Conservation (phyloP, 768 basidiomycete species). For the Collybiopsis confluens region DNA sequence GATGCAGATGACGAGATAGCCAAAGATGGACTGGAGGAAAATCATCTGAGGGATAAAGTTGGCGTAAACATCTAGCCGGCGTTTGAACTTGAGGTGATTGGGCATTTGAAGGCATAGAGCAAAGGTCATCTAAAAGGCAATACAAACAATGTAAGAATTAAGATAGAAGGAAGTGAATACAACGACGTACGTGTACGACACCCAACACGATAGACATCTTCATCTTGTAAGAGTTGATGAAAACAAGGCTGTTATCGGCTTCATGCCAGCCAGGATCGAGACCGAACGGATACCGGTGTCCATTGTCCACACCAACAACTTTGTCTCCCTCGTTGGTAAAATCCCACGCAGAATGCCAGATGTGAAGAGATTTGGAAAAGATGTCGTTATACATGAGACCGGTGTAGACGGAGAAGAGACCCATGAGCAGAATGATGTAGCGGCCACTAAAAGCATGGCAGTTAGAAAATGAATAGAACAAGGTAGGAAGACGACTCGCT, state of each 20-base stretch:
- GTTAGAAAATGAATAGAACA: conserved; percentile 8
- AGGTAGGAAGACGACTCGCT: conserved; percentile 45
- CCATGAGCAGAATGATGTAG: conserved; percentile 98
- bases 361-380: conserved; percentile 86
- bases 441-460: conserved; percentile 66
- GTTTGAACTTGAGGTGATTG: conserved; percentile 93
- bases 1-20: conserved; percentile 91
- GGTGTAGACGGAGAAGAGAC: conserved; percentile 93
- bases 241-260: conserved; percentile 85
- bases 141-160: conserved; percentile 1
- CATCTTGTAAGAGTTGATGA: conserved; percentile 99
- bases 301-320: conserved; percentile 50
- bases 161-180: conserved; percentile 3
- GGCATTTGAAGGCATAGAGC: conserved; percentile 94
- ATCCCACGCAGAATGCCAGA: conserved; percentile 88
- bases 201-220: conserved; percentile 97
- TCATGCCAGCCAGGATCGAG: conserved; percentile 95
- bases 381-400: conserved; percentile 99
- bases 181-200: conserved; percentile 90
- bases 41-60: conserved; percentile 98
- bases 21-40: conserved; percentile 97
- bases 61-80: conserved; percentile 79
- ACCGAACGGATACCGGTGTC: conserved; percentile 86
- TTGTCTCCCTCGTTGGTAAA: conserved; percentile 52
- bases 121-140: conserved; percentile 83